phyloP scores from a whole-genome alignment of 192 early-diverging fungal genomes.

The Coemansia sp. region DNA sequence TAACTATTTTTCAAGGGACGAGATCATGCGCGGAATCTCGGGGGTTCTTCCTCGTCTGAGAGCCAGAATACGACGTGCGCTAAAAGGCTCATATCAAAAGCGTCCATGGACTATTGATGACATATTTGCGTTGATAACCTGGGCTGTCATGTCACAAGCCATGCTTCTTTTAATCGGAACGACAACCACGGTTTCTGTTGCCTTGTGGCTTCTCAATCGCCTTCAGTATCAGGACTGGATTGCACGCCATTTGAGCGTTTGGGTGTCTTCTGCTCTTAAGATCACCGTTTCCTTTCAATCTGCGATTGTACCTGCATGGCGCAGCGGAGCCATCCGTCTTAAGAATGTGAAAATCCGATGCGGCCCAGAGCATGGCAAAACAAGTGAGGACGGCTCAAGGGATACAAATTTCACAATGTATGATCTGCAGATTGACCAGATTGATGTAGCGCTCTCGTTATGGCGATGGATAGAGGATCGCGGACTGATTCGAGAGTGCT shows the following conservation, averaged over 20 bases:
- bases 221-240: conserved; percentile 86
- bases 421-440: conserved; percentile 74
- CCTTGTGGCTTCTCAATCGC: conserved; percentile 77
- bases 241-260: conserved; percentile 73
- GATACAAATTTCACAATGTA: conserved; percentile 88
- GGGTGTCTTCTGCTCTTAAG: conserved; percentile 78
- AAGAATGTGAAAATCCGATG: conserved; percentile 74
- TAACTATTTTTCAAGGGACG: conserved; percentile 25
- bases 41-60: conserved; percentile 64
- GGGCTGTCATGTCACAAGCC: conserved; percentile 83
- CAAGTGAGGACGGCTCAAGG: conserved; percentile 23
- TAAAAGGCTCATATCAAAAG: conserved; percentile 65
- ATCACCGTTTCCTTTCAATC: conserved; percentile 85
- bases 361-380: conserved; percentile 48
- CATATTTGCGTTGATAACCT: conserved; percentile 82
- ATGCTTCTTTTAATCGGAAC: conserved; percentile 86
- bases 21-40: conserved; percentile 60
- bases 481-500: conserved; percentile 77
- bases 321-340: conserved; percentile 80
- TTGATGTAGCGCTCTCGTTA: conserved; percentile 82
- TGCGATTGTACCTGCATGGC: conserved; percentile 91
- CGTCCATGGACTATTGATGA: conserved; percentile 84
- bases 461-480: conserved; percentile 90
- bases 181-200: conserved; percentile 82
- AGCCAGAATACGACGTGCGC: conserved; percentile 59